Percentiles rank a stretch among this genome's conserved stretches.
phyloP scores from a whole-genome alignment of 2,329 filamentous ascomycete genomes.

The Pseudocercospora crystallina region DNA sequence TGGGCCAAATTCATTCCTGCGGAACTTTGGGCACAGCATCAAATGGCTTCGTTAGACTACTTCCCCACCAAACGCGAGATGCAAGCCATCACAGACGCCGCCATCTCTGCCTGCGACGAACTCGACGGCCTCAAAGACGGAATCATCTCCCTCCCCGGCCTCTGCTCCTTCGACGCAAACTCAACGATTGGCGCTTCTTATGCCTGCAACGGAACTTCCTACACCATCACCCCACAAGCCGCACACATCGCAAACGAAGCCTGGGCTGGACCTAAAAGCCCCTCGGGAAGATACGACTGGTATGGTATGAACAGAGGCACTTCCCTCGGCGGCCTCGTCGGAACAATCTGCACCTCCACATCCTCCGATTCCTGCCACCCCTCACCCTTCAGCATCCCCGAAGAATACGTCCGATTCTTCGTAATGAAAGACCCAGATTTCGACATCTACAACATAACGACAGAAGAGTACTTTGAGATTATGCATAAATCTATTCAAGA shows the following conservation, averaged over 20 bases:
- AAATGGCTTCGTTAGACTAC: slow-evolving; percentile 28
- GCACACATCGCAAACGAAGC: slow-evolving; percentile 33
- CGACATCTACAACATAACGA: slow-evolving; percentile 34
- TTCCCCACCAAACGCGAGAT: slow-evolving; percentile 33
- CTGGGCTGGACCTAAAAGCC: slow-evolving; percentile 35
- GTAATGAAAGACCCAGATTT: slow-evolving; percentile 35
- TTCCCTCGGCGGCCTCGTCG: slow-evolving; percentile 24
- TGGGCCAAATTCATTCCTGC: slow-evolving; percentile 26
- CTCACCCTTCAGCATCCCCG: slow-evolving; percentile 29
- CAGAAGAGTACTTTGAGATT: slow-evolving; percentile 27
- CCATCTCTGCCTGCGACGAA: slow-evolving; percentile 35
- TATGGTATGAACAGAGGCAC: slow-evolving; percentile 29
- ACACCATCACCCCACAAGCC: slow-evolving; percentile 27
- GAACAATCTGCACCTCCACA: slow-evolving; percentile 26
- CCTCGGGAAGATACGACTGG: slow-evolving; percentile 31
- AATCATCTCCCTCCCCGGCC: slow-evolving; percentile 24
- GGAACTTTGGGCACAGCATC: slow-evolving; percentile 27
- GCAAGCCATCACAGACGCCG: slow-evolving; percentile 32
- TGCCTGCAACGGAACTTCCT: slow-evolving; percentile 17
- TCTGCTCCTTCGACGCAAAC: slow-evolving; percentile 30
- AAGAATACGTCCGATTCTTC: slow-evolving; percentile 38
- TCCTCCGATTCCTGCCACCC: slow-evolving; percentile 21
- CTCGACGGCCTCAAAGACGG: slow-evolving; percentile 36
- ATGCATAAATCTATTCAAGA: slow-evolving; percentile 25
- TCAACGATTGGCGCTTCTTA: slow-evolving; percentile 42